Conservation (phyloP, 2,329 filamentous ascomycete genomes). For the Cladosporium colombiae region DNA sequence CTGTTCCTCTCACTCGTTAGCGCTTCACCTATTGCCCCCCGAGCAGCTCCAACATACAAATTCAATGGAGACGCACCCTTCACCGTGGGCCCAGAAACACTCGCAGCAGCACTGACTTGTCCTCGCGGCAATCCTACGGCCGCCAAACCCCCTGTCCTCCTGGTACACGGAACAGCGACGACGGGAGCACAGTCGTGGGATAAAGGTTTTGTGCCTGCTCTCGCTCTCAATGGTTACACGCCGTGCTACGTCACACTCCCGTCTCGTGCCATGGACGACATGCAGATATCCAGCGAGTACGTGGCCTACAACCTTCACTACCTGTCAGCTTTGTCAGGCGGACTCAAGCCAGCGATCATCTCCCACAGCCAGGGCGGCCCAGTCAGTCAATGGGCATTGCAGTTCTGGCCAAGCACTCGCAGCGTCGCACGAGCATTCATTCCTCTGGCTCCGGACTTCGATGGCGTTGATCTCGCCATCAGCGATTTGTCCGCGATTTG, state of each 20-base stretch:
- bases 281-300: conserved; percentile 37
- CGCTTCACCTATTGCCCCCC: not conserved
- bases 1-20: not conserved
- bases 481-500: conserved; percentile 30
- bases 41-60: conserved; percentile 25
- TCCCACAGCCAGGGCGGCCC: conserved; percentile 35
- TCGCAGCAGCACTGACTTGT: conserved; percentile 34
- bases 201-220: conserved; percentile 33
- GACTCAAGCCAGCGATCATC: conserved; percentile 31
- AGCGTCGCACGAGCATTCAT: conserved; percentile 31
- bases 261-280: conserved; percentile 35
- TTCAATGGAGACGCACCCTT: conserved; percentile 35
- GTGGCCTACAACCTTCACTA: conserved; percentile 36
- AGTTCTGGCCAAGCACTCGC: conserved; percentile 35
- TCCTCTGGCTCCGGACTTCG: conserved; percentile 34
- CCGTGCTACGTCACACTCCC: conserved; percentile 36
- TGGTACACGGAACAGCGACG: conserved; percentile 34
- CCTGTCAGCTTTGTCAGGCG: conserved; percentile 31
- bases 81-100: conserved; percentile 26
- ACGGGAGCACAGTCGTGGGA: conserved; percentile 35
- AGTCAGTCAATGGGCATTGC: conserved; percentile 36
- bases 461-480: conserved; percentile 30
- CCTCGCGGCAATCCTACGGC: conserved; percentile 32
- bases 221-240: conserved; percentile 33
- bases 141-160: conserved; percentile 31